phyloP scores from a whole-genome alignment of 2,329 filamentous ascomycete genomes.

The Fusarium papillatum region DNA sequence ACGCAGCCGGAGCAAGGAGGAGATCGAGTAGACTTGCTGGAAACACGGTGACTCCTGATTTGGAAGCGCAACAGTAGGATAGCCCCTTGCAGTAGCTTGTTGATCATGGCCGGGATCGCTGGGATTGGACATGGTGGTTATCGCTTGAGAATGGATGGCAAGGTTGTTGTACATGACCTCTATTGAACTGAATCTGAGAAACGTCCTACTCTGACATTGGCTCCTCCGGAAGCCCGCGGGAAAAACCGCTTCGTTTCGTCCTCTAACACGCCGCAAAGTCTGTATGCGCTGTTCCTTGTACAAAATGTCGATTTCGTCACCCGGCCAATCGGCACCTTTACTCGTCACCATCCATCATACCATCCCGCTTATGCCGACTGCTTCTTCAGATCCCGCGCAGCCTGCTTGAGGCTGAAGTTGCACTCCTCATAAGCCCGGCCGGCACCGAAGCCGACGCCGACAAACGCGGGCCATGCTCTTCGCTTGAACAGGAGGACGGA shows the following conservation, averaged over 20 bases:
- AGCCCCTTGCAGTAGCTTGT: slow-evolving; percentile 10
- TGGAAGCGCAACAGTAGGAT: slow-evolving; percentile 31
- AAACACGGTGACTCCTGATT: slow-evolving; percentile 19
- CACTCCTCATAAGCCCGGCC: slow-evolving; percentile 99
- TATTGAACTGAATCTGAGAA: slow-evolving; percentile 48
- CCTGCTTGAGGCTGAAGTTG: slow-evolving; percentile 82
- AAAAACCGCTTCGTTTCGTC: slow-evolving; percentile 32
- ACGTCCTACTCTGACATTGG: slow-evolving; percentile 44
- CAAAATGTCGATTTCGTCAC: slow-evolving; percentile 26
- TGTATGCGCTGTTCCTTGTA: slow-evolving; percentile 41
- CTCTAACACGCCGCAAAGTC: slow-evolving; percentile 40
- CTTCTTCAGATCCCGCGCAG: slow-evolving; percentile 69
- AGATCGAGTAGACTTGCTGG: slow-evolving; percentile 20
- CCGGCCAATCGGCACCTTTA: slow-evolving; percentile 5
- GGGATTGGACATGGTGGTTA: neutral
- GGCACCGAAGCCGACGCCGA: slow-evolving; percentile 94
- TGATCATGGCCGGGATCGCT: neutral
- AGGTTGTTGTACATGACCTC: slow-evolving; percentile 52
- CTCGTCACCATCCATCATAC: neutral
- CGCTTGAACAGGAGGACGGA: slow-evolving; percentile 98
- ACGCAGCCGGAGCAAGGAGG: slow-evolving; percentile 24
- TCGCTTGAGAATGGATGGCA: slow-evolving; percentile 19
- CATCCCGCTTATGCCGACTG: slow-evolving; percentile 54
- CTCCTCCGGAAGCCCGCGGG: slow-evolving; percentile 38
- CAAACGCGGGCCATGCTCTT: slow-evolving; percentile 96